Percentiles rank a stretch among this genome's conserved stretches.
Conservation (phyloP, 139 green algal genomes). For the Micractinium sp. region DNA sequence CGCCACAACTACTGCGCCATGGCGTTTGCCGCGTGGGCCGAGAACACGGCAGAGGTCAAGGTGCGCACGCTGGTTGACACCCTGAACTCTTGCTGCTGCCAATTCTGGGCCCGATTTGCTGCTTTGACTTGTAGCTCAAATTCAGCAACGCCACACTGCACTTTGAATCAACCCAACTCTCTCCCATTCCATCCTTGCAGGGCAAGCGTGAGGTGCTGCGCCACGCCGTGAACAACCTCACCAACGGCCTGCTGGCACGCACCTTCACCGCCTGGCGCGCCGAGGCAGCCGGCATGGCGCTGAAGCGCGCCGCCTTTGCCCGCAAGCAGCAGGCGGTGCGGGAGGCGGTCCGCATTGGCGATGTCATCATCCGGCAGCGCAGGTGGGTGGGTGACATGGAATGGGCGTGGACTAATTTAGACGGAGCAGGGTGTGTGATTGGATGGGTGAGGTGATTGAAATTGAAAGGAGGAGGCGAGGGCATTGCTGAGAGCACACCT, state of each 20-base stretch:
- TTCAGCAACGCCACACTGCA: no score
- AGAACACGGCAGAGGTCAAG: background rate
- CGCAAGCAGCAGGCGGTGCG: conserved; percentile 59
- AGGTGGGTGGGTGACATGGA: background rate
- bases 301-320: conserved; percentile 50
- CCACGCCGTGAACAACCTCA: background rate
- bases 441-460: no score
- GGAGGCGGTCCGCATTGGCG: conserved; percentile 54
- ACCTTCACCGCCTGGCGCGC: background rate
- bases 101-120: background rate
- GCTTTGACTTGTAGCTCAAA: no score
- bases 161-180: background rate
- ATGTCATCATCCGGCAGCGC: conserved; percentile 41
- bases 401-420: background rate
- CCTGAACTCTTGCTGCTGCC: background rate
- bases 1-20: conserved; percentile 1
- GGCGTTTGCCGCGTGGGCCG: background rate
- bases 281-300: background rate
- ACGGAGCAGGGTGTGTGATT: no score
- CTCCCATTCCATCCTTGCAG: background rate
- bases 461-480: no score
- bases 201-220: conserved; percentile 7
- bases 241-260: background rate
- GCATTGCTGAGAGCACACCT: background rate
- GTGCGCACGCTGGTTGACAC: background rate